Percentiles rank a stretch among this genome's conserved stretches.
phyloP scores from a whole-genome alignment of 441 rosid species.

The Erysimum cheiri region DNA sequence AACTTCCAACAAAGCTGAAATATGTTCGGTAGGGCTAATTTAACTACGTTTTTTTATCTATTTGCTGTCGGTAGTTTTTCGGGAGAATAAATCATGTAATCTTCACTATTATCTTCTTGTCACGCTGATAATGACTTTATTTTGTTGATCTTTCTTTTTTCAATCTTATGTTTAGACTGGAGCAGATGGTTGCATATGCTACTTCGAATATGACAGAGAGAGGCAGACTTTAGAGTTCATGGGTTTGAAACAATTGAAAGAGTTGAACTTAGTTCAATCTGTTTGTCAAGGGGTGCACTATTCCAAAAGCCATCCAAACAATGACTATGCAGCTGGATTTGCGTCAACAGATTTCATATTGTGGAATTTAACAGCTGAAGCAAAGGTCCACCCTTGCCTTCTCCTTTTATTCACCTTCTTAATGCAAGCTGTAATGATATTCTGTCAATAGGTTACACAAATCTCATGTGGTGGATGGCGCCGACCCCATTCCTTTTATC shows the following conservation, averaged over 20 bases:
- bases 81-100: constrained; percentile 7
- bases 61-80: constrained; percentile 15
- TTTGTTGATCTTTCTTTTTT: constrained; percentile 33
- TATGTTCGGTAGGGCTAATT: constrained; percentile 69
- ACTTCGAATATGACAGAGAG: constrained; percentile 70
- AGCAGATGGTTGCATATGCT: constrained; percentile 98
- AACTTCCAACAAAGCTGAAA: constrained; percentile 61
- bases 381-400: constrained; percentile 59
- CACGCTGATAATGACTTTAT: constrained; percentile 21
- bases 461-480: constrained; percentile 99
- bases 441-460: constrained; percentile 72
- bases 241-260: constrained; percentile 95
- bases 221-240: constrained; percentile 67
- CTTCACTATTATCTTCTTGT: constrained; percentile 3
- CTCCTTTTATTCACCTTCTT: constrained; percentile 23
- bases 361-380: constrained; percentile 79
- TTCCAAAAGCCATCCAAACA: constrained; percentile 50
- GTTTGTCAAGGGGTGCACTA: constrained; percentile 51
- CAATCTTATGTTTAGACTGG: constrained; percentile 70
- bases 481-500: constrained; percentile 88
- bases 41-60: constrained; percentile 4
- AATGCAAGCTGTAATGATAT: constrained; percentile 23
- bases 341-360: constrained; percentile 85
- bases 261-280: constrained; percentile 77
- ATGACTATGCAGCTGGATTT: constrained; percentile 87